A percentile compares a stretch with the other conserved stretches of the same genome.
Conservation (phyloP, 805 yeast species). For the Candida morakotiae region DNA sequence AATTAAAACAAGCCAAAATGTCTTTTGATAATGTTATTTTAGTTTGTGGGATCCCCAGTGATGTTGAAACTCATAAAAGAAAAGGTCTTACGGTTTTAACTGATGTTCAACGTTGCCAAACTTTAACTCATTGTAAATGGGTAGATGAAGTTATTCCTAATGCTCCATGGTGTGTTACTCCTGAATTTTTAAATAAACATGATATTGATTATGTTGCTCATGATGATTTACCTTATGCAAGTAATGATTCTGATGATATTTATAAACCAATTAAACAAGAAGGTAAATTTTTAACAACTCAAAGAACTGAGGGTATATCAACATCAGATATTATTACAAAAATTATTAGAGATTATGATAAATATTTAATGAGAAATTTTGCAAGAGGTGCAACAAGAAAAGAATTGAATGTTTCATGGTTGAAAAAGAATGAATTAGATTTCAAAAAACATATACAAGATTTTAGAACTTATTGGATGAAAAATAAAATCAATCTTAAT, state of each 20-base stretch:
- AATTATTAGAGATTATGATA: constrained; percentile 93
- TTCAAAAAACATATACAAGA: constrained; percentile 86
- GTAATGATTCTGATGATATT: constrained; percentile 85
- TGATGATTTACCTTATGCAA: constrained; percentile 92
- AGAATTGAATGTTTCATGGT: constrained; percentile 95
- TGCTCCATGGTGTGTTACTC: constrained; percentile 94
- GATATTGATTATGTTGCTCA: constrained; percentile 95
- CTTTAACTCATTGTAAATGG: constrained; percentile 93
- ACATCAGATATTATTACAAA: constrained; percentile 95
- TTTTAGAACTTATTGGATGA: constrained; percentile 81
- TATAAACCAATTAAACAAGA: constrained; percentile 86
- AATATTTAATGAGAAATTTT: constrained; percentile 93
- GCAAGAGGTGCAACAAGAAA: constrained; percentile 97
- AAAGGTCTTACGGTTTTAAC: constrained; percentile 91
- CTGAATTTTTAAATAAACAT: constrained; percentile 74
- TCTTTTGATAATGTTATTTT: constrained; percentile 79
- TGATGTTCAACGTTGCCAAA: constrained; percentile 84
- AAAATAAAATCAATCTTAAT: constrained; percentile 63
- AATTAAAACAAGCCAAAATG: constrained; percentile 93
- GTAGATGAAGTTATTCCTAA: constrained; percentile 93
- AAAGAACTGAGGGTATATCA: constrained; percentile 93
- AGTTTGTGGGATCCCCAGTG: constrained; percentile 91
- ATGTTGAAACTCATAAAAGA: constrained; percentile 82
- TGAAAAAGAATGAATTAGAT: constrained; percentile 94
- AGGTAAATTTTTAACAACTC: constrained; percentile 92